Conservation (phyloP, 768 basidiomycete genomes). For the Leccinum subtestaceum region DNA sequence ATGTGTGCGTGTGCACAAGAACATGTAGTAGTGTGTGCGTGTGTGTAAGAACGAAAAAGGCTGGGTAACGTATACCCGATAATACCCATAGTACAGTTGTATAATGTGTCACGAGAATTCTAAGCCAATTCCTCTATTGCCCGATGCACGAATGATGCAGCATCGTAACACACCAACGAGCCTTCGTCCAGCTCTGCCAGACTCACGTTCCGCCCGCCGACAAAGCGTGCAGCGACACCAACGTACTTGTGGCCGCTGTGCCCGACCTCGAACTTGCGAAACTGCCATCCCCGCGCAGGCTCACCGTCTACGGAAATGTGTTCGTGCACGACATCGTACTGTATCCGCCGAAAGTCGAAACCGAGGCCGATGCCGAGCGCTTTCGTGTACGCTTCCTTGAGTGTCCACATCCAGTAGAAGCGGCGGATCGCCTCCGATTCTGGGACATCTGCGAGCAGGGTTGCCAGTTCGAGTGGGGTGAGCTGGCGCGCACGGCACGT, state of each 20-base stretch:
- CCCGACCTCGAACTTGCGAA: slow-evolving; percentile 55
- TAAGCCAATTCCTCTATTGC: slow-evolving; percentile 43
- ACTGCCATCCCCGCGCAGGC: slow-evolving; percentile 61
- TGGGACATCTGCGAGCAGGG: slow-evolving; percentile 38
- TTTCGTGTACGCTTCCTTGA: slow-evolving; percentile 92
- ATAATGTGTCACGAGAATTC: slow-evolving; percentile 13
- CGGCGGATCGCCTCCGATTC: slow-evolving; percentile 51
- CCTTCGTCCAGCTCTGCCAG: slow-evolving; percentile 34
- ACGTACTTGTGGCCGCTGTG: slow-evolving; percentile 55
- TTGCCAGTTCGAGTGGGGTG: slow-evolving; percentile 36
- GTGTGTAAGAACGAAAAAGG: not conserved
- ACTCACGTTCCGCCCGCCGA: slow-evolving; percentile 41
- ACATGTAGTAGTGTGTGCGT: not conserved
- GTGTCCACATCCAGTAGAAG: slow-evolving; percentile 85
- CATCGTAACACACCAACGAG: slow-evolving; percentile 46
- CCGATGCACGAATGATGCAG: slow-evolving; percentile 46
- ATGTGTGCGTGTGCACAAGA: not conserved
- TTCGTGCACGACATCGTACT: slow-evolving; percentile 57
- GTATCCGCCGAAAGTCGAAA: slow-evolving; percentile 76
- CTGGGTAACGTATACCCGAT: slow-evolving; percentile 13
- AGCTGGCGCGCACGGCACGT: slow-evolving; percentile 30
- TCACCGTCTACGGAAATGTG: slow-evolving; percentile 58
- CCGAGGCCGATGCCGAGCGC: slow-evolving; percentile 80
- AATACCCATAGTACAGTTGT: slow-evolving; percentile 12
- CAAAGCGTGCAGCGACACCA: slow-evolving; percentile 62